Conservation (phyloP, 371 early-diverging fungal genomes). For the Mycotypha africana region DNA sequence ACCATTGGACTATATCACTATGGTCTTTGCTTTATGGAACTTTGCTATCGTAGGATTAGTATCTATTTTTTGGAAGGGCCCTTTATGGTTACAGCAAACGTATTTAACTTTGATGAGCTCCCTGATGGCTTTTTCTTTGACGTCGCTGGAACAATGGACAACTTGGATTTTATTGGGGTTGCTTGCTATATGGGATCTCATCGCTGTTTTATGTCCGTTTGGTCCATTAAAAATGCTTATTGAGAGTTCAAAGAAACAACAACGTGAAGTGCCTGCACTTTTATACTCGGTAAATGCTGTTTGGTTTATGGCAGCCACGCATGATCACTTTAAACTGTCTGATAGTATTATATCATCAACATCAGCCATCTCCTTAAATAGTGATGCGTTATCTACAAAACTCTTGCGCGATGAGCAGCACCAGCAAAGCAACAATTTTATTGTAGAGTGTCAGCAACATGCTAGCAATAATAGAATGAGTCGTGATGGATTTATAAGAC, state of each 20-base stretch:
- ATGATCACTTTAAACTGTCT: conserved; percentile 13
- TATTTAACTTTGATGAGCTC: conserved; percentile 81
- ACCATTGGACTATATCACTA: conserved; percentile 72
- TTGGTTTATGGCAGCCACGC: conserved; percentile 67
- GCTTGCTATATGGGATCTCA: conserved; percentile 81
- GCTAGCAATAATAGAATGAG: conserved; percentile 3
- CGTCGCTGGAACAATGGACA: conserved; percentile 69
- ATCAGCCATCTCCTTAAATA: not conserved
- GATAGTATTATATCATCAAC: conserved; percentile 1
- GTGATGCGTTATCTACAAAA: too few species aligned
- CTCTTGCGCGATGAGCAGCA: not conserved
- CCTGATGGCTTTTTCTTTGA: conserved; percentile 77
- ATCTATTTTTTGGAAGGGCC: conserved; percentile 82
- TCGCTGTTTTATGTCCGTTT: conserved; percentile 87
- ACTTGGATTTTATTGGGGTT: conserved; percentile 82
- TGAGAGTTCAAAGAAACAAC: conserved; percentile 66
- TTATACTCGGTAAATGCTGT: conserved; percentile 74
- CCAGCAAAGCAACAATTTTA: conserved; percentile 1
- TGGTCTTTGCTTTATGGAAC: conserved; percentile 77
- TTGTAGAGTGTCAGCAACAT: too few species aligned
- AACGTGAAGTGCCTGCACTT: conserved; percentile 77
- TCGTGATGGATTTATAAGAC: conserved; percentile 22
- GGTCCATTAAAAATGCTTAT: conserved; percentile 84
- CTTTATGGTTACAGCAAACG: conserved; percentile 69
- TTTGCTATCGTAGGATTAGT: conserved; percentile 70